Evolutionary conservation across 1,284 basidiomycete genomes (phyloP).

Genomic region (Pseudozyma sp.): DNA sequence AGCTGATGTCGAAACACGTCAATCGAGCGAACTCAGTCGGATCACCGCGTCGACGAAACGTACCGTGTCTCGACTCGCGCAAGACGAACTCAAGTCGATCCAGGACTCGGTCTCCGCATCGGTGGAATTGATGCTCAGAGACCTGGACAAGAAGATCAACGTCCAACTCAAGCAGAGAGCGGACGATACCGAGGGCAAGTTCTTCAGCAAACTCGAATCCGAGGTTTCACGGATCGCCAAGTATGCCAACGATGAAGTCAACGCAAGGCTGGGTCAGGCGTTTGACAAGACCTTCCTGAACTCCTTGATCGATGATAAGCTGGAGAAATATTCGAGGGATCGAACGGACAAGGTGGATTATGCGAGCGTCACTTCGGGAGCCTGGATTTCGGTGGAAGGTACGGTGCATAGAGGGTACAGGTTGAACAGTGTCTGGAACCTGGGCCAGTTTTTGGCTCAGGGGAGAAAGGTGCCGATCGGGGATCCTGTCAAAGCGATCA

Average conservation of each 20-base stretch:
- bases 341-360: slow-evolving; percentile 37
- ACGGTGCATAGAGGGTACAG: slow-evolving; percentile 42
- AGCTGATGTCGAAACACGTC: slow-evolving; percentile 25
- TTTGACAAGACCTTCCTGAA: slow-evolving; percentile 43
- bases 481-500: slow-evolving; percentile 44
- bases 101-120: slow-evolving; percentile 35
- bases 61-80: slow-evolving; percentile 33
- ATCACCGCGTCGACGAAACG: slow-evolving; percentile 37
- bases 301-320: slow-evolving; percentile 21
- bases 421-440: slow-evolving; percentile 44
- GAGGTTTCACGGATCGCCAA: slow-evolving; percentile 28
- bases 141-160: slow-evolving; percentile 35
- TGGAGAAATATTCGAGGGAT: slow-evolving; percentile 36
- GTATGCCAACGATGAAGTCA: slow-evolving; percentile 48
- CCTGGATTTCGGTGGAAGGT: slow-evolving; percentile 25
- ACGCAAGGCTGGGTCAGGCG: slow-evolving; percentile 30
- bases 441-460: slow-evolving; percentile 31
- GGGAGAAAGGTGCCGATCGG: slow-evolving; percentile 45
- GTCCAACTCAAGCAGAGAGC: slow-evolving; percentile 36
- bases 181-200: slow-evolving; percentile 42
- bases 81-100: slow-evolving; percentile 38
- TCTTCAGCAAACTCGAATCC: slow-evolving; percentile 28
- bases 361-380: slow-evolving; percentile 34
- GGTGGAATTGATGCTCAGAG: slow-evolving; percentile 44
- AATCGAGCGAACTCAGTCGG: slow-evolving; percentile 25